Conservation (phyloP, 441 rosid species). For the Theobroma grandiflorum region DNA sequence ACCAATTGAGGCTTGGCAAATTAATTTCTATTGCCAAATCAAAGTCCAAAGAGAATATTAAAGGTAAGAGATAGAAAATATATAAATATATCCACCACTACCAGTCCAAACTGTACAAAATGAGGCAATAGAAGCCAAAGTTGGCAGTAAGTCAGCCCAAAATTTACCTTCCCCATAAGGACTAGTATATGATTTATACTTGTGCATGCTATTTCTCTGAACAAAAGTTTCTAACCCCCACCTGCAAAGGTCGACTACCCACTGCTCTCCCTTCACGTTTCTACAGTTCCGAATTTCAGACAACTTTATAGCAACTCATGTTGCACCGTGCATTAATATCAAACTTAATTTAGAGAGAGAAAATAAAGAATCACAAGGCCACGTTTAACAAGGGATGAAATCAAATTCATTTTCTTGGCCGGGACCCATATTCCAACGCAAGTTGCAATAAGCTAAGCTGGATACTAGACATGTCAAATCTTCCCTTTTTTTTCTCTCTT, state of each 20-base stretch:
- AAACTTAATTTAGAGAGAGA: not conserved
- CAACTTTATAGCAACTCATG: not conserved
- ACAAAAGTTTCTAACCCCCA: not conserved
- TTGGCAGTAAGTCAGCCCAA: conserved; percentile 18
- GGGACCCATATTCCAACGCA: not conserved
- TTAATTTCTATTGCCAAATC: no score
- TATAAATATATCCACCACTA: no score
- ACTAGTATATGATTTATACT: not conserved
- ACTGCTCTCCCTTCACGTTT: conserved; percentile 5
- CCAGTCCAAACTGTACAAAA: not conserved
- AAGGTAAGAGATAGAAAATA: no score
- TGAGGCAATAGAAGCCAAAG: conserved; percentile 16
- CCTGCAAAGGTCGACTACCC: not conserved
- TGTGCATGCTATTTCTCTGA: conserved; percentile 2
- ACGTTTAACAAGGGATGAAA: not conserved
- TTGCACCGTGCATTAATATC: not conserved
- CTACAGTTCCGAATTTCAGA: not conserved
- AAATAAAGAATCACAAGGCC: not conserved
- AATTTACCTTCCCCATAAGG: conserved; percentile 29
- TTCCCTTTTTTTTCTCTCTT: no score
- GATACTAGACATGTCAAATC: not conserved
- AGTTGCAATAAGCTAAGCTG: not conserved
- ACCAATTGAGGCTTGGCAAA: not conserved
- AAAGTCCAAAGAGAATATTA: no score
- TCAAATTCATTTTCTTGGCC: not conserved